Conservation (phyloP, 352 stramenopile genomes). For the Phytophthora citrophthora region DNA sequence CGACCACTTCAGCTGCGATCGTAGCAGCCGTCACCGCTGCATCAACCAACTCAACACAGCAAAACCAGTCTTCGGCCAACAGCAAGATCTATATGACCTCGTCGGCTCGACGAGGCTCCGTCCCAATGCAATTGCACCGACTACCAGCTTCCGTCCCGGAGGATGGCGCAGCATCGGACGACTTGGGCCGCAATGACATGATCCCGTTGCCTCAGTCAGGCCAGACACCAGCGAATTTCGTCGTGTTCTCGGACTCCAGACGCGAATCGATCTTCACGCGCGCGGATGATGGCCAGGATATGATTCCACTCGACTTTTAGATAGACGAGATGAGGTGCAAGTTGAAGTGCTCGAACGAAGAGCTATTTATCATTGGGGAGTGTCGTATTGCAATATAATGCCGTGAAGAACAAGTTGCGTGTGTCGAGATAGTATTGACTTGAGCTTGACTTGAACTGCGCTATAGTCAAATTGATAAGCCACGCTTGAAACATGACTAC, state of each 20-base stretch:
- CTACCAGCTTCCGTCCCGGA: constrained; percentile 30
- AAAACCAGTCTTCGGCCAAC: constrained; percentile 7
- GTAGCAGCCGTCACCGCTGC: constrained; percentile 28
- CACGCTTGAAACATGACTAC: background rate
- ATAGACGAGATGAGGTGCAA: constrained; percentile 7
- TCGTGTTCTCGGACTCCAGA: constrained; percentile 44
- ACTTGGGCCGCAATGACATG: constrained; percentile 39
- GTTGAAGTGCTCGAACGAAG: constrained; percentile 42
- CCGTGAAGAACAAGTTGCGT: constrained; percentile 2
- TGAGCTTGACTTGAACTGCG: too few relatives aligned
- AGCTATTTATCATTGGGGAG: constrained; percentile 45
- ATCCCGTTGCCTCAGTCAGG: constrained; percentile 28
- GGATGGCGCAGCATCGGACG: constrained; percentile 12
- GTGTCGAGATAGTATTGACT: too few relatives aligned
- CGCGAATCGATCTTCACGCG: constrained; percentile 46
- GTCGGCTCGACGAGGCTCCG: constrained; percentile 22
- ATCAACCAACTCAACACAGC: constrained; percentile 8
- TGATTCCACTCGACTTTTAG: constrained; percentile 50
- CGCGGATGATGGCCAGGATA: constrained; percentile 41
- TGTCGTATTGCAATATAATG: constrained; percentile 31
- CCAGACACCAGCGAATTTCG: constrained; percentile 29
- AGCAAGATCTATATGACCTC: constrained; percentile 28
- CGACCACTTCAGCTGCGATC: constrained; percentile 28
- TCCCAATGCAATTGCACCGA: constrained; percentile 20
- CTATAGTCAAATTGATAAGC: too few relatives aligned